Evolutionary conservation across 2,329 filamentous ascomycete species (phyloP).

Genomic region (Fusarium sp.): DNA sequence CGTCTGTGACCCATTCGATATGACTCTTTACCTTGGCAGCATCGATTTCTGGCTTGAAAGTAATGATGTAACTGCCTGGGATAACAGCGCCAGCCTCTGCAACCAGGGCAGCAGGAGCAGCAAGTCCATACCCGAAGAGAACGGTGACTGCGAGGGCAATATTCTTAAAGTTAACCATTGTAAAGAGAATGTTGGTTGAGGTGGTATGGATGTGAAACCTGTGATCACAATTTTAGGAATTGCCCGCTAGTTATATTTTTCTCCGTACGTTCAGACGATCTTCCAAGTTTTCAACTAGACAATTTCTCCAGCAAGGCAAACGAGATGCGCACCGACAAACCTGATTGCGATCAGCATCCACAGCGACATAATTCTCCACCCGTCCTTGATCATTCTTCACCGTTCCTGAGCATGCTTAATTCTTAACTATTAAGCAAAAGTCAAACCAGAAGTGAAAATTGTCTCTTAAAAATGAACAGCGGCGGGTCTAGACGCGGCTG

Average conservation of each 20-base stretch:
- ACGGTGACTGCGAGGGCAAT: slow-evolving; percentile 2
- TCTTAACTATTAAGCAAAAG: not conserved
- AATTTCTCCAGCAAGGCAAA: too few relatives aligned
- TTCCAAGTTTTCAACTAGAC: too few relatives aligned
- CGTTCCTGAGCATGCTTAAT: not conserved
- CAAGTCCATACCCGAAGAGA: slow-evolving; percentile 19
- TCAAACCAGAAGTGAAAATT: not conserved
- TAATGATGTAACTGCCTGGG: slow-evolving; percentile 68
- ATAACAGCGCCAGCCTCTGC: slow-evolving; percentile 39
- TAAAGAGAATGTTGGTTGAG: not conserved
- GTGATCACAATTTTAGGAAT: not conserved
- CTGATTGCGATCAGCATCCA: slow-evolving; percentile 17
- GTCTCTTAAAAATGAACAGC: not conserved
- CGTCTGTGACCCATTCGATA: slow-evolving; percentile 60
- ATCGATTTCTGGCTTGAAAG: slow-evolving; percentile 62
- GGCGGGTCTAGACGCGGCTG: slow-evolving; percentile 10
- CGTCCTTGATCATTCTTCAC: not conserved
- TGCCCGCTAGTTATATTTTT: not conserved
- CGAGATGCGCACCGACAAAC: not conserved
- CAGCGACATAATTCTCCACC: not conserved
- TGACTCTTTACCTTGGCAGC: slow-evolving; percentile 61
- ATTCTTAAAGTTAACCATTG: slow-evolving; percentile 18
- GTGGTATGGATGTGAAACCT: too few relatives aligned
- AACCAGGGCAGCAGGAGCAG: slow-evolving; percentile 1
- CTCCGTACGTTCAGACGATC: too few relatives aligned